These are phyloP conservation scores for Xylariales sp. DNA, from an alignment of 2,329 filamentous ascomycete species.

Conservation along the genomic window DNA sequence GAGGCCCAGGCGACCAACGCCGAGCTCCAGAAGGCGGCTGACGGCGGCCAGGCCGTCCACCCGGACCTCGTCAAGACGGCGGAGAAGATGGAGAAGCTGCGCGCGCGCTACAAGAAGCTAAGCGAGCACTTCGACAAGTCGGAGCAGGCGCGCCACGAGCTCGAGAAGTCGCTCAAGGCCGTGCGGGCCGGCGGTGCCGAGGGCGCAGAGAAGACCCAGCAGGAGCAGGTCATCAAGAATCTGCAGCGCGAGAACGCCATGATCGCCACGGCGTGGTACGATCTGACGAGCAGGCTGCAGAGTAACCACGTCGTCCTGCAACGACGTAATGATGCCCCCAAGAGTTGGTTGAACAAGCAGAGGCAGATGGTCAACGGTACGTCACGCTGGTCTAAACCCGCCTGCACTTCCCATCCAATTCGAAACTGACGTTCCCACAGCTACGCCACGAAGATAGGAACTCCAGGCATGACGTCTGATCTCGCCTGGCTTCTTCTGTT, in stretches of 20 bases:
- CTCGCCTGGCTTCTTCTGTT: not conserved
- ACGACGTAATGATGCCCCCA: constrained; percentile 67
- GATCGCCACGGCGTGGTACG: constrained; percentile 82
- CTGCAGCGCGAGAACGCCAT: constrained; percentile 73
- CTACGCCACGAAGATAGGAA: constrained; percentile 29
- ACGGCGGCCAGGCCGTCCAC: constrained; percentile 24
- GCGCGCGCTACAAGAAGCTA: constrained; percentile 48
- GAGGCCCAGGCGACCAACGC: constrained; percentile 42
- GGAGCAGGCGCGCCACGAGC: constrained; percentile 51
- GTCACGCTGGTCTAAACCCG: constrained; percentile 15
- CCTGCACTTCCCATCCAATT: too few species aligned
- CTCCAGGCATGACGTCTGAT: constrained; percentile 13
- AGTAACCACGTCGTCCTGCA: constrained; percentile 79
- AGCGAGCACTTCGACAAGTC: constrained; percentile 58
- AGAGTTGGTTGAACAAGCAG: constrained; percentile 83
- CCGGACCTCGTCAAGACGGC: constrained; percentile 29
- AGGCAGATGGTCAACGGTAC: constrained; percentile 62
- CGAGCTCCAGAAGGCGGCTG: constrained; percentile 34
- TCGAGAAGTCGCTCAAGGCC: constrained; percentile 51
- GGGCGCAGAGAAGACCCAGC: constrained; percentile 47
- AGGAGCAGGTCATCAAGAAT: constrained; percentile 57
- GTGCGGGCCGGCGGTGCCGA: constrained; percentile 44
- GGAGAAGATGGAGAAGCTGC: constrained; percentile 56
- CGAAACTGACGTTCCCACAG: constrained; percentile 19
- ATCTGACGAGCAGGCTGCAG: constrained; percentile 71